Base-by-base conservation (phyloP, 192 early-diverging fungal genomes). In the Coemansia sp. region DNA sequence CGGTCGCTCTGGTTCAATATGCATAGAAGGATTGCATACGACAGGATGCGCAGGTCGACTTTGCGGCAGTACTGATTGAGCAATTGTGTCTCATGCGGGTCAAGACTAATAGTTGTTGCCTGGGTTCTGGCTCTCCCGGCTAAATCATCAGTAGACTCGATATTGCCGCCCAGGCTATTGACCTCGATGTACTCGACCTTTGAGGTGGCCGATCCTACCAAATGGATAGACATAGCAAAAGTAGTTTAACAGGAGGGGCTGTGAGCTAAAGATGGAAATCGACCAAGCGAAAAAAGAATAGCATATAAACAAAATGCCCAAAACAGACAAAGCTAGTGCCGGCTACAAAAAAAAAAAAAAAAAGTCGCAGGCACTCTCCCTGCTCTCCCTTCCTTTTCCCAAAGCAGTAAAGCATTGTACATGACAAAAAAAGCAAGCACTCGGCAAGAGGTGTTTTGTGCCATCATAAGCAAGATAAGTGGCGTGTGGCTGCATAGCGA, bases 1-100 rank as follows among this genome's bases (percentile, higher is more conserved):
- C 79, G 69, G 62, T 82, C 79, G 62, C 73, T 76, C 50, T 76
- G 73, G 68, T 77, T 76, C 33, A 82, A 62, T 18, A 82, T 38
- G 20, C 70, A 76, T 5, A 76, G 53, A 0, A 73, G 50, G 3
- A 70, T 59, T n/a, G 74, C 60, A 24, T 82, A 82, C 0, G 69
- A n/a, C 5, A 82, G 65, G 11, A 82, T 76, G 42, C 70, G 70
- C 4, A 38, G 26, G 48, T 82, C 79, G 1, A 82, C 62, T 31
- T 82, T 82, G 40, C 66, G 55, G 63, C 74, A 76, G 43, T 82
- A 82, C 36, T 37, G 26, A 10, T 58, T 21, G n/a, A 82, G 51
- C 42, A 60, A 21, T 23, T 63, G 48, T 16, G 24, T 5, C 21
- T 67, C 42, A 43, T 55, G 36, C 51, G 26, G 40, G 24, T 33